Conservation (phyloP, 768 basidiomycete genomes). For the Collybia sordida region DNA sequence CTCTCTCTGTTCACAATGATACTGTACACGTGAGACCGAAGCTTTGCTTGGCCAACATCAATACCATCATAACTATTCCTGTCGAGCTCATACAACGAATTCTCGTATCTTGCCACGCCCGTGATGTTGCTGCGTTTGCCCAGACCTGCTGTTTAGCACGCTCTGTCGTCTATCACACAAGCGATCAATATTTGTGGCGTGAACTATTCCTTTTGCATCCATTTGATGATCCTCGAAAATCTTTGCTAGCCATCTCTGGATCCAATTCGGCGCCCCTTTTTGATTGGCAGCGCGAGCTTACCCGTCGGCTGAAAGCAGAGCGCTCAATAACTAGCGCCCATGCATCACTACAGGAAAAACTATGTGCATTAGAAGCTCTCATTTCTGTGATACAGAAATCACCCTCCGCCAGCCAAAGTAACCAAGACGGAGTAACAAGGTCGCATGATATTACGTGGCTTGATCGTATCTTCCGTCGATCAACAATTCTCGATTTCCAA, state of each 20-base stretch:
- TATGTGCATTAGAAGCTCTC: slow-evolving; percentile 37
- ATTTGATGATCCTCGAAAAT: slow-evolving; percentile 66
- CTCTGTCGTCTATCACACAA: slow-evolving; percentile 44
- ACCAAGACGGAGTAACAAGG: slow-evolving; percentile 14
- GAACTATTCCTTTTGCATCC: slow-evolving; percentile 54
- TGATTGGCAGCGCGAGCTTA: slow-evolving; percentile 12
- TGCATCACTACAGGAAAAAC: slow-evolving; percentile 21
- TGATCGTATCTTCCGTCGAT: slow-evolving; percentile 36
- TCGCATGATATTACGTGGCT: slow-evolving; percentile 51
- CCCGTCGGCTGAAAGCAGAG: slow-evolving; percentile 41
- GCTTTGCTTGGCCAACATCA: no score
- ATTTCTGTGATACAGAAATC: slow-evolving; percentile 38
- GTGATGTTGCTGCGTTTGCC: slow-evolving; percentile 60
- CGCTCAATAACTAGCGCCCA: slow-evolving; percentile 15
- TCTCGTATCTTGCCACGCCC: slow-evolving; percentile 53
- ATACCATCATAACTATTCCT: slow-evolving; percentile 26
- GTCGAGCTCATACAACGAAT: slow-evolving; percentile 60
- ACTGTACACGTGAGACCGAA: no score
- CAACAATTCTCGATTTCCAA: slow-evolving; percentile 31
- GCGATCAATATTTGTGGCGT: slow-evolving; percentile 69
- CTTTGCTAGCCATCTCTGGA: slow-evolving; percentile 3
- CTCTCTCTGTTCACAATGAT: no score
- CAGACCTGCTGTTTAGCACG: slow-evolving; percentile 50
- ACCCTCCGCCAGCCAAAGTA: slow-evolving; percentile 20
- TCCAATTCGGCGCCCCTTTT: not conserved